phyloP scores from a whole-genome alignment of 345 rosid species.

The Brassica cretica region DNA sequence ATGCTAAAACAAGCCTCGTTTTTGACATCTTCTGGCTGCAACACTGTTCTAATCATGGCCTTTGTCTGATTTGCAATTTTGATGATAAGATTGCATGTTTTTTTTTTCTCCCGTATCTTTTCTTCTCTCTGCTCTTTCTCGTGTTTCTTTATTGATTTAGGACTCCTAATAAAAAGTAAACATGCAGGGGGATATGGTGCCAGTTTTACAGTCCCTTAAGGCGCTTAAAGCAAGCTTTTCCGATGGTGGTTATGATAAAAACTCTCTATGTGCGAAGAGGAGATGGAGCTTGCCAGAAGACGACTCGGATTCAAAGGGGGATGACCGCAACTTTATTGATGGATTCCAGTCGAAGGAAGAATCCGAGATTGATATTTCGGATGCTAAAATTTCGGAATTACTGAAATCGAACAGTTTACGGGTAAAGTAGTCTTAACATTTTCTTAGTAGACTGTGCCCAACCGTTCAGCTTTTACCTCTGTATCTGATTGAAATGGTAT shows the following conservation, averaged over 20 bases:
- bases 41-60: not conserved
- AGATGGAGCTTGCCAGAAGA: slow-evolving; percentile 52
- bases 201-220: slow-evolving; percentile 71
- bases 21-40: slow-evolving; percentile 2
- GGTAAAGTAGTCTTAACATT: slow-evolving; percentile 48
- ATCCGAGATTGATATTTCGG: slow-evolving; percentile 54
- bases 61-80: slow-evolving; percentile 9
- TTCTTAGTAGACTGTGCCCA: slow-evolving; percentile 3
- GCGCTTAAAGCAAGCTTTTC: slow-evolving; percentile 57
- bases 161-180: slow-evolving; percentile 38
- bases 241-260: slow-evolving; percentile 42
- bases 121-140: not conserved
- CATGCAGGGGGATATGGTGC: slow-evolving; percentile 65
- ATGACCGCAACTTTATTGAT: slow-evolving; percentile 43
- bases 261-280: slow-evolving; percentile 45
- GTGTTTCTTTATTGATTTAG: slow-evolving; percentile 13
- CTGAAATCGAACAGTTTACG: slow-evolving; percentile 63
- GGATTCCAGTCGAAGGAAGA: slow-evolving; percentile 51
- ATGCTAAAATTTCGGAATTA: slow-evolving; percentile 57
- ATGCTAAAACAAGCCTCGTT: not conserved
- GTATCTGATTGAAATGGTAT: slow-evolving; percentile 29
- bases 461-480: slow-evolving; percentile 19
- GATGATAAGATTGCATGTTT: slow-evolving; percentile 19
- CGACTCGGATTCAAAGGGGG: slow-evolving; percentile 30
- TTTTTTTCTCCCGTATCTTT: slow-evolving; percentile 1